Conservation (phyloP, 306 rosid genomes). For the Luffa acutangula region DNA sequence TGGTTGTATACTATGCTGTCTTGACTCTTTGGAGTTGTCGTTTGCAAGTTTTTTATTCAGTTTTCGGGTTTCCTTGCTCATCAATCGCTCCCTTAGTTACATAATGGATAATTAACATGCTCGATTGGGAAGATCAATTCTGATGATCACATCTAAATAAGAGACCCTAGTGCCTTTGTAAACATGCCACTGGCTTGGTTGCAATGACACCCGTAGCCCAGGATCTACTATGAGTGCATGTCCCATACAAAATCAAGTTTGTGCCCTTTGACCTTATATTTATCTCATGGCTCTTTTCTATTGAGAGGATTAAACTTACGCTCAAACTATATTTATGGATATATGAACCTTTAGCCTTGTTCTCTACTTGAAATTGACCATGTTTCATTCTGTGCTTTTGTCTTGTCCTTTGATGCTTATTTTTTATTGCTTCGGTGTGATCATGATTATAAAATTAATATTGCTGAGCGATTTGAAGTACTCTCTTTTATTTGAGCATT, state of each 20-base stretch:
- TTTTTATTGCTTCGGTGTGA: not conserved
- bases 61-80: not conserved
- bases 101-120: not conserved
- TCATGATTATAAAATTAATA: not conserved
- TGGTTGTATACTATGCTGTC: not conserved
- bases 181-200: not conserved
- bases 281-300: not conserved
- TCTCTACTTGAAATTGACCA: not conserved
- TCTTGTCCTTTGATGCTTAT: not conserved
- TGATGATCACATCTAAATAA: not conserved
- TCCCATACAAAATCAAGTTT: not conserved
- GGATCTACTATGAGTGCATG: not conserved
- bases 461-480: not conserved
- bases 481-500: not conserved
- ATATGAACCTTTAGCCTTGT: not conserved
- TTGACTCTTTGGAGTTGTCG: not conserved
- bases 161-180: not conserved
- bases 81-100: not conserved
- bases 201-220: not conserved
- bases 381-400: not conserved
- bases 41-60: not conserved
- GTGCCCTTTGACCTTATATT: not conserved
- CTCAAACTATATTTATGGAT: not conserved
- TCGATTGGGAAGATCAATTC: not conserved
- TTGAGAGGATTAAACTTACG: not conserved